phyloP scores from a whole-genome alignment of 192 early-diverging fungal genomes.

The Coemansia sp. region DNA sequence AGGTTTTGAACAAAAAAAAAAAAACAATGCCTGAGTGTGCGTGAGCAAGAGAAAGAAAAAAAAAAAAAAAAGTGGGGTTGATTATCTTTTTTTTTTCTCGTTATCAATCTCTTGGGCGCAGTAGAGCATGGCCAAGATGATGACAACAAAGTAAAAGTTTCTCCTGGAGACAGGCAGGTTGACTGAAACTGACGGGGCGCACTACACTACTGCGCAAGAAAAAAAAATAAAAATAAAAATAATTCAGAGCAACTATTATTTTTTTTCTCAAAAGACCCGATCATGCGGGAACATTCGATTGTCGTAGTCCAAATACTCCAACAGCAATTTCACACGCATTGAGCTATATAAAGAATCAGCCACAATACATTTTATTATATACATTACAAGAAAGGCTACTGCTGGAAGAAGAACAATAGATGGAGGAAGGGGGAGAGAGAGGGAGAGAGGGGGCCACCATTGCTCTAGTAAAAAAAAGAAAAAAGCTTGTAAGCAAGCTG shows the following conservation, averaged over 20 bases:
- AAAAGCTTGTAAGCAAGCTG: not conserved
- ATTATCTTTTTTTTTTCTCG: not conserved
- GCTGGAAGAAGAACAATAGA: not conserved
- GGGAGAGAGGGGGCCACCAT: not conserved
- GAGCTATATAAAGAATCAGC: conserved; percentile 1
- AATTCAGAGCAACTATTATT: too few species aligned
- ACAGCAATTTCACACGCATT: not conserved
- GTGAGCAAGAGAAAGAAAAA: not conserved
- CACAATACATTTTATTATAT: not conserved
- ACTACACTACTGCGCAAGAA: conserved; percentile 4
- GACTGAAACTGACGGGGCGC: not conserved
- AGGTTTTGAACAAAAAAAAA: not conserved
- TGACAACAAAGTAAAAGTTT: not conserved
- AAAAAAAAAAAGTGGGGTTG: not conserved
- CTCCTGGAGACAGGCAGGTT: not conserved
- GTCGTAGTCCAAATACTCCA: not conserved
- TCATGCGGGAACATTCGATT: not conserved
- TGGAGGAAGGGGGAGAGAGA: not conserved
- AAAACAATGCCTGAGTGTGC: not conserved
- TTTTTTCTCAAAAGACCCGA: not conserved
- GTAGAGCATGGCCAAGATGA: not conserved
- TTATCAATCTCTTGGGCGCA: not conserved
- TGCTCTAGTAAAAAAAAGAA: not conserved
- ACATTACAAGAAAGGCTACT: not conserved
- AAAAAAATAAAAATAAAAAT: not conserved